A percentile compares a stretch with the other conserved stretches of the same genome.
These are phyloP conservation scores for Saccharomyces paradoxus DNA, from an alignment of 805 yeast genomes.

Conservation along the genomic window DNA sequence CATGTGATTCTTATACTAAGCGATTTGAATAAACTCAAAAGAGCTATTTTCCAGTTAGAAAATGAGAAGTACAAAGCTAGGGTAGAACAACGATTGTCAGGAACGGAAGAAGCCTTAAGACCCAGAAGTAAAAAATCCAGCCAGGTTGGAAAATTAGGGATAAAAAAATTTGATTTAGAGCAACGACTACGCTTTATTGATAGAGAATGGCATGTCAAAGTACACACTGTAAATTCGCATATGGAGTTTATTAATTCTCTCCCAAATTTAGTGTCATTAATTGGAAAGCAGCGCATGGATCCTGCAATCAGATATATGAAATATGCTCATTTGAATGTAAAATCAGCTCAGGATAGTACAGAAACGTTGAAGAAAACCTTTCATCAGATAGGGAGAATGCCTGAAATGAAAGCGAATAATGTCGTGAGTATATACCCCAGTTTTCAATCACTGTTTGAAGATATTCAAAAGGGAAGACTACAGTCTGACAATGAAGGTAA, in stretches of 20 bases:
- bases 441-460: conserved; percentile 28
- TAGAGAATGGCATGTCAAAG: conserved; percentile 39
- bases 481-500: conserved; percentile 38
- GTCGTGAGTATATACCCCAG: conserved; percentile 36
- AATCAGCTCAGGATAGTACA: conserved; percentile 42
- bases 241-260: conserved; percentile 45
- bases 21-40: conserved; percentile 41
- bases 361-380: conserved; percentile 44
- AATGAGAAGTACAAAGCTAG: conserved; percentile 38
- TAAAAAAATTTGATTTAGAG: conserved; percentile 31
- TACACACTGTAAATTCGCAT: conserved; percentile 37
- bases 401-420: conserved; percentile 41
- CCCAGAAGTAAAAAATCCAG: conserved; percentile 9
- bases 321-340: conserved; percentile 48
- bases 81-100: conserved; percentile 28
- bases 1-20: conserved; percentile 39
- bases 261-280: conserved; percentile 48
- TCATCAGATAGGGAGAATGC: conserved; percentile 51
- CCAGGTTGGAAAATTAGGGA: conserved; percentile 9
- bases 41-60: conserved; percentile 37
- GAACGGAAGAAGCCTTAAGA: conserved; percentile 3
- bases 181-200: conserved; percentile 38
- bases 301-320: conserved; percentile 46
- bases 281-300: conserved; percentile 47
- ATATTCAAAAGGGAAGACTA: conserved; percentile 28